Evolutionary conservation across 1,139 yeast species (phyloP), one percentile per base, ranked within the genome.

Genomic region (Candida glucosophila): DNA sequence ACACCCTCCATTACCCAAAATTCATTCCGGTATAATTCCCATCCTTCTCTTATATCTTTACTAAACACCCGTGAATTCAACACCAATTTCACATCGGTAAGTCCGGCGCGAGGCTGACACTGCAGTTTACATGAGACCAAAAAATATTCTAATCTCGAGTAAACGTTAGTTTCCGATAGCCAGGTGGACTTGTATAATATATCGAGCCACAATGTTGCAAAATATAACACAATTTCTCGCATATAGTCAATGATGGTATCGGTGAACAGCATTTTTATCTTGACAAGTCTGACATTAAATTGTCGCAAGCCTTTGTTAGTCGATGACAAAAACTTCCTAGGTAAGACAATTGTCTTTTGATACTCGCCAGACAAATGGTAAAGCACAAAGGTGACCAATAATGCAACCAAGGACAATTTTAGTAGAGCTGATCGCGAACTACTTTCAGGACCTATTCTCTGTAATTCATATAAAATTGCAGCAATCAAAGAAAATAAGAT

Each of bases 11-110:
- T 67, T 17, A 76, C 73, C 96, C 97, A 90, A 46, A 86, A 90
- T 47, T 88, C 96, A 41, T 83, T 83, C 31, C 98, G 58, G 44
- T 88, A 90, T 24, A 85, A 53, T 43, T 90, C 98, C 98, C 98
- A 90, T 8, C 88, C 92, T 47, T 88, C 96, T 37, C 95, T 66
- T 4, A 82, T 73, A 30, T 82, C 92, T 0, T 90, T 75, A 33
- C 74, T 73, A 50, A 88, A 90, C 1, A 77, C 77, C 28, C 95
- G 62, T 1, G 96, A 81, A 33, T 80, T 79, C 30, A 90, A 58
- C 3, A 83, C 80, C 9, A 90, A 51, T 47, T 86, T 86, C n/a
- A 80, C 74, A 34, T 64, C 70, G 17, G 60, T 56, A 10, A 64
- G 55, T 1, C 71, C 70, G 11, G 58, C 46, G 29, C 67, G 41